A percentile compares a stretch with the other conserved stretches of the same genome.
Evolutionary conservation across 169 alveolate species (phyloP).

Genomic region (Babesia gibsoni): DNA sequence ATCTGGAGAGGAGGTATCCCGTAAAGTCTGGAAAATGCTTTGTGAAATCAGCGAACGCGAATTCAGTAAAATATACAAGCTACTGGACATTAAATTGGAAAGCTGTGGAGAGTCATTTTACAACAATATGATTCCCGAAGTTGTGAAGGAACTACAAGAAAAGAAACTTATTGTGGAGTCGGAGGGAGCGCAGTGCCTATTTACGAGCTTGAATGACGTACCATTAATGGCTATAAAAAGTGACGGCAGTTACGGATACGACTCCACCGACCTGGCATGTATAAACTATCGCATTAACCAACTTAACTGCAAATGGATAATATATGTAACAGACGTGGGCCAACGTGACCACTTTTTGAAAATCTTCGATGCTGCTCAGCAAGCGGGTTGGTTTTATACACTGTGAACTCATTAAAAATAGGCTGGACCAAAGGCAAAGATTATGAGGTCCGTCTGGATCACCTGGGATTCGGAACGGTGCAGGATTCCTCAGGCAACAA

Average conservation of each 20-base stretch:
- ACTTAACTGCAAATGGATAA: constrained; percentile 86
- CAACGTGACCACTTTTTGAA: constrained; percentile 92
- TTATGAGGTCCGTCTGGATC: constrained; percentile 83
- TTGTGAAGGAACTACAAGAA: constrained; percentile 80
- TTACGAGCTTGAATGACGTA: constrained; percentile 73
- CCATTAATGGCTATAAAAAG: constrained; percentile 95
- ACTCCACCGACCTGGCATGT: constrained; percentile 98
- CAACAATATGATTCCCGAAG: constrained; percentile 84
- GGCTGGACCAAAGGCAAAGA: constrained; percentile 79
- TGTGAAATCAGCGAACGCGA: constrained; percentile 84
- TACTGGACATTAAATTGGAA: constrained; percentile 79
- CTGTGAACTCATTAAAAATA: background rate
- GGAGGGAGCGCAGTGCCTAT: constrained; percentile 92
- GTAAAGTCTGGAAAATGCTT: constrained; percentile 82
- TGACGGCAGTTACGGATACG: constrained; percentile 99
- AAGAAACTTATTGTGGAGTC: constrained; percentile 81
- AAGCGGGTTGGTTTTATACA: constrained; percentile 72
- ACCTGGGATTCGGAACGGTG: constrained; percentile 97
- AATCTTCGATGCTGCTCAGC: constrained; percentile 91
- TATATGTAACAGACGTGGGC: constrained; percentile 95
- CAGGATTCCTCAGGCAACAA: constrained; percentile 91
- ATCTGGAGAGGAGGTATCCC: constrained; percentile 80
- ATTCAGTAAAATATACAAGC: constrained; percentile 78
- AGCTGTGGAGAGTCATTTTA: constrained; percentile 95
- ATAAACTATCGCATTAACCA: constrained; percentile 73